Evolutionary conservation across 257 asterid species (phyloP).

Genomic region (Solanum tacnaense): DNA sequence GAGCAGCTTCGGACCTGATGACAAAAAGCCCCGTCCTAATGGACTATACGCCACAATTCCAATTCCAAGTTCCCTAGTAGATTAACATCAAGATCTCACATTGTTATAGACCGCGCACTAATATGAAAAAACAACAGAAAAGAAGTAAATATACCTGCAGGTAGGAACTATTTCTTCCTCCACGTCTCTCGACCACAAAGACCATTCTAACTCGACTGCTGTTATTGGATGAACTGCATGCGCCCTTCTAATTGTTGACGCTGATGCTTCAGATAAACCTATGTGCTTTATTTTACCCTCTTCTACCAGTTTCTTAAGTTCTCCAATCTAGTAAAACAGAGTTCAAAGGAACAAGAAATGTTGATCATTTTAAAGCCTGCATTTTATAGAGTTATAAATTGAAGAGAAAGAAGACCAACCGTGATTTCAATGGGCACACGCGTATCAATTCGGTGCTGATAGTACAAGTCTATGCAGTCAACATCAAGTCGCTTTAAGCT

Average conservation of each 20-base stretch:
- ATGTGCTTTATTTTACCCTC: slow-evolving; percentile 16
- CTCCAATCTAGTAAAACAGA: slow-evolving; percentile 1
- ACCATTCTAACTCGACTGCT: slow-evolving; percentile 24
- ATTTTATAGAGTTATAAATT: neutral
- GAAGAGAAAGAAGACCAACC: neutral
- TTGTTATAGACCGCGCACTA: neutral
- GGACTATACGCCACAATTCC: slow-evolving; percentile 53
- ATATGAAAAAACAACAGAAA: neutral
- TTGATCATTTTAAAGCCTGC: neutral
- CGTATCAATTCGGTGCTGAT: slow-evolving; percentile 24
- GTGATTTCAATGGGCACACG: slow-evolving; percentile 29
- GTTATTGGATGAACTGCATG: slow-evolving; percentile 25
- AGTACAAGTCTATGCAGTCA: slow-evolving; percentile 25
- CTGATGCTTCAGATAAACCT: slow-evolving; percentile 18
- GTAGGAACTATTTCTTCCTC: slow-evolving; percentile 24
- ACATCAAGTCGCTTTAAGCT: slow-evolving; percentile 28
- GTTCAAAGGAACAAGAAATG: neutral
- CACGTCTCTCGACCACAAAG: slow-evolving; percentile 13
- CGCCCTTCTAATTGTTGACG: slow-evolving; percentile 23
- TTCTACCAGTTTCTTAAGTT: slow-evolving; percentile 11
- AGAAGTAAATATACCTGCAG: slow-evolving; percentile 9
- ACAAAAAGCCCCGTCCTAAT: slow-evolving; percentile 41
- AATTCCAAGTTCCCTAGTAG: slow-evolving; percentile 38
- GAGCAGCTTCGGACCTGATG: slow-evolving; percentile 25
- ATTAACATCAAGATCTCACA: neutral